Evolutionary conservation across 148 eudicot genomes (phyloP).

Genomic region (Vaccinium macrocarpon): DNA sequence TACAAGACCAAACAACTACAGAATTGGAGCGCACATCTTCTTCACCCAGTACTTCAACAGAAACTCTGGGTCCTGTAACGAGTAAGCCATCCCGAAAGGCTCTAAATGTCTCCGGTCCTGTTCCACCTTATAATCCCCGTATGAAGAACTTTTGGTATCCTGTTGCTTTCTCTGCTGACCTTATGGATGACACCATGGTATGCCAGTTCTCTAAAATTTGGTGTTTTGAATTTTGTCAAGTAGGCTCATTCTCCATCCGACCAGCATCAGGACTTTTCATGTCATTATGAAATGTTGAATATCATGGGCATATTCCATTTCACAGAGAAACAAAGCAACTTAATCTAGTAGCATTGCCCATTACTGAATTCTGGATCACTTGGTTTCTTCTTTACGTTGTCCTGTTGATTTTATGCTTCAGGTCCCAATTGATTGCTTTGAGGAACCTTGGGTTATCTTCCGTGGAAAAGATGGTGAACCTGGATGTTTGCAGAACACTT

Average conservation of each 20-base stretch:
- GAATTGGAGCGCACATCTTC: constrained; percentile 32
- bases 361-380: neutral
- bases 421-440: constrained; percentile 92
- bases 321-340: neutral
- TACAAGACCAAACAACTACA: constrained; percentile 59
- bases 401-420: constrained; percentile 24
- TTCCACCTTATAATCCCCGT: constrained; percentile 59
- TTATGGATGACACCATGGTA: constrained; percentile 93
- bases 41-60: constrained; percentile 56
- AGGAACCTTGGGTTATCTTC: constrained; percentile 91
- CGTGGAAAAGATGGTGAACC: constrained; percentile 91
- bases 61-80: constrained; percentile 32
- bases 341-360: neutral
- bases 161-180: constrained; percentile 78
- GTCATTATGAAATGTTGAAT: neutral
- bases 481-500: constrained; percentile 87
- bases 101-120: constrained; percentile 85
- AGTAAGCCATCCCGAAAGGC: constrained; percentile 46
- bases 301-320: neutral
- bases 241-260: neutral
- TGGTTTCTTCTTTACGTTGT: neutral
- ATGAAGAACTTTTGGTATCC: constrained; percentile 96
- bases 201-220: constrained; percentile 9
- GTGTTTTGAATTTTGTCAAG: neutral
- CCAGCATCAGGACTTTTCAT: neutral